Base-by-base conservation (phyloP, 805 yeast species). In the Hagleromyces aurorensis region DNA sequence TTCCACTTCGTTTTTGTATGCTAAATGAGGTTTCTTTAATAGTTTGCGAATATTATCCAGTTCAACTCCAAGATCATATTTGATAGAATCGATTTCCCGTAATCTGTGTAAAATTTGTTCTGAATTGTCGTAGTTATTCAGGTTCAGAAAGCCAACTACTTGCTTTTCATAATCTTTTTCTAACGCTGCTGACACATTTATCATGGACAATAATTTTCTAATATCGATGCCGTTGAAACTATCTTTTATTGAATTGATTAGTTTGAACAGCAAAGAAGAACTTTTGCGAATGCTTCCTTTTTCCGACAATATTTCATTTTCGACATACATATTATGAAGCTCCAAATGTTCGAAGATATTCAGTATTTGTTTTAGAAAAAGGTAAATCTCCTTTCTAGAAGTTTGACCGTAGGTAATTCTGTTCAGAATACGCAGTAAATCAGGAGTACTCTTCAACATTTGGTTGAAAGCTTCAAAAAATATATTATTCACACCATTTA, bases 1-100 rank as follows among this genome's bases (percentile, higher is more conserved):
- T 2, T 84, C 78, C 13, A 78, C 81, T 30, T 74, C 77, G 29
- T 70, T 65, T 32, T 70, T 74, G 44, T 63, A 85, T 13, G 66
- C 59, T 30, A 80, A 48, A 21, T 69, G 61, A 0, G 87, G 81
- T 16, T 83, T 61, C 16, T 67, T 68, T 16, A 83, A 52, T 1
- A 64, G 27, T 1, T 36, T 47, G 27, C 72, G 59, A 3, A 81
- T 62, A 0, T 44, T 40, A 2, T 41, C 37, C n/a, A 87, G 56
- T 38, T 81, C 87, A 1, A 54, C 58, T 0, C 67, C 54, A 3
- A 91, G 54, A 10, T 64, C 59, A 0, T 39, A 30, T 29, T 75
- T 75, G 5, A 77, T 57, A 0, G 43, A 43, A 2, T 59, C 52
- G 4, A 78, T 70, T 3, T 59, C 57, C 0, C 49, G 43, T 27